phyloP scores from a whole-genome alignment of 805 yeast species.

The Metschnikowia colocasiae region DNA sequence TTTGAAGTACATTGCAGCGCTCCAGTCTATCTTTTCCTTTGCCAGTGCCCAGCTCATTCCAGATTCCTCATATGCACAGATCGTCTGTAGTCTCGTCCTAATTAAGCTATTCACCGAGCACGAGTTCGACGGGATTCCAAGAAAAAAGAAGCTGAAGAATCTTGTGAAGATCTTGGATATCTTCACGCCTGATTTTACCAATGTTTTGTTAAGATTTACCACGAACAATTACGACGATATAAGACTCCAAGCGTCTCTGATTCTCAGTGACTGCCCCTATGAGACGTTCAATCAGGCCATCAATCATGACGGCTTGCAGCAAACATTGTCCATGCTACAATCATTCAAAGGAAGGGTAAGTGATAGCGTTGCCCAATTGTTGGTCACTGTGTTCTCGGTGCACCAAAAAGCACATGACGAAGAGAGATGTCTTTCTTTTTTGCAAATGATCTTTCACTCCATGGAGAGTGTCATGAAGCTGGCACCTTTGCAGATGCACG shows the following conservation, averaged over 20 bases:
- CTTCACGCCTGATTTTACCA: conserved; percentile 18
- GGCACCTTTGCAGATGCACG: conserved; percentile 50
- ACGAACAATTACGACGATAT: conserved; percentile 76
- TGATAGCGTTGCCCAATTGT: conserved; percentile 74
- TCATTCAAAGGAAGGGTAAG: conserved; percentile 57
- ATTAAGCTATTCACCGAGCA: conserved; percentile 46
- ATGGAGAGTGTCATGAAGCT: conserved; percentile 22
- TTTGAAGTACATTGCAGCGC: not conserved
- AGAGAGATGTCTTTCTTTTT: conserved; percentile 6
- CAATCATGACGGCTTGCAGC: conserved; percentile 1
- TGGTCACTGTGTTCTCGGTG: conserved; percentile 45
- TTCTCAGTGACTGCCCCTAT: conserved; percentile 12
- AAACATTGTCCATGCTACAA: conserved; percentile 22
- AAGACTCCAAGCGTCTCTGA: conserved; percentile 30
- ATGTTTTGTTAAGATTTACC: conserved; percentile 57
- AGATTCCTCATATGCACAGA: conserved; percentile 46
- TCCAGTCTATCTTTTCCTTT: conserved; percentile 52
- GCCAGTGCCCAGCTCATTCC: conserved; percentile 48
- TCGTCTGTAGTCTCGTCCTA: conserved; percentile 30
- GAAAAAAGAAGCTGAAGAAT: conserved; percentile 5
- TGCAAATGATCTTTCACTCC: conserved; percentile 3
- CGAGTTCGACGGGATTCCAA: conserved; percentile 21
- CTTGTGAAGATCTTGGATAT: conserved; percentile 7
- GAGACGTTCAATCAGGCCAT: conserved; percentile 1
- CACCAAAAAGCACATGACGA: conserved; percentile 7